phyloP scores from a whole-genome alignment of 441 rosid species.

The Omphalea diandra region DNA sequence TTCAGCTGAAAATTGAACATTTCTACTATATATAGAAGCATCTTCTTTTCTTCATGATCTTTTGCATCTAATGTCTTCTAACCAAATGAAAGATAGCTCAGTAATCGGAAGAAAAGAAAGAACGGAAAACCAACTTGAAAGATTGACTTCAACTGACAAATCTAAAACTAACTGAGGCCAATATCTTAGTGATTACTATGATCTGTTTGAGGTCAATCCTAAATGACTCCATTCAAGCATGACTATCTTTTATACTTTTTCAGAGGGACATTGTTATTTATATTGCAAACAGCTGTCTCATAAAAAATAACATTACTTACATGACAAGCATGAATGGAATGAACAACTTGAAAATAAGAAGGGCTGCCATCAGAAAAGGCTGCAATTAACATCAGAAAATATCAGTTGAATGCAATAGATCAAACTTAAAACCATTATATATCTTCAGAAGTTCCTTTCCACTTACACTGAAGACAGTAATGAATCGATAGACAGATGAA shows the following conservation, averaged over 20 bases:
- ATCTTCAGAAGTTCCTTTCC: conserved; percentile 8
- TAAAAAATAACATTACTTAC: conserved; percentile 51
- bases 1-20: not conserved
- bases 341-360: conserved; percentile 89
- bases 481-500: conserved; percentile 90
- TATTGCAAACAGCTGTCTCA: not conserved
- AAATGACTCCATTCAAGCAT: conserved; percentile 6
- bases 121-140: not conserved
- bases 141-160: not conserved
- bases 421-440: conserved; percentile 15
- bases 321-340: conserved; percentile 97
- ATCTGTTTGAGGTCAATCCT: not conserved
- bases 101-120: not conserved
- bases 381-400: conserved; percentile 35
- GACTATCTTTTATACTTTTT: conserved; percentile 10
- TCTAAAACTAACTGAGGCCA: not conserved
- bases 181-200: not conserved
- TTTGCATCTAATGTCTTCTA: not conserved
- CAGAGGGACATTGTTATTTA: not conserved
- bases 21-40: not conserved
- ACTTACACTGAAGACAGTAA: conserved; percentile 96
- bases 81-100: not conserved
- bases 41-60: not conserved
- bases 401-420: conserved; percentile 20
- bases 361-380: conserved; percentile 98